A percentile compares a stretch with the other conserved stretches of the same genome.
These are phyloP conservation scores for Dictyostelium capitatum DNA, from an alignment of 78 protist genomes.

Conservation along the genomic window DNA sequence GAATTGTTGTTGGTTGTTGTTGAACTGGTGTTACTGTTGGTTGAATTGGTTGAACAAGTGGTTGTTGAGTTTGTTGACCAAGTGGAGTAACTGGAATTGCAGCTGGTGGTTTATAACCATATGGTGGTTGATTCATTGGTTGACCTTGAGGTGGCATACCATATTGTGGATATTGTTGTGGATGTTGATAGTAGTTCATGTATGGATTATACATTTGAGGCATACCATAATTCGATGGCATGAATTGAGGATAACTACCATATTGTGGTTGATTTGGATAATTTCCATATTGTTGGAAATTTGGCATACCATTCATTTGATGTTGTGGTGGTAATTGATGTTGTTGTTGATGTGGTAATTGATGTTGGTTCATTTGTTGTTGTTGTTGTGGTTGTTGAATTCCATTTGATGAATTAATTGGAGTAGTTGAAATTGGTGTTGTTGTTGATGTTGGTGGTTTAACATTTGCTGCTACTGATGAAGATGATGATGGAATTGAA, in stretches of 20 bases:
- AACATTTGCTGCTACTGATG: background rate
- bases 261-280: constrained; percentile 16
- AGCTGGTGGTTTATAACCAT: constrained; percentile 37
- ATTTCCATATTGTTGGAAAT: constrained; percentile 28
- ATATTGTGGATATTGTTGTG: background rate
- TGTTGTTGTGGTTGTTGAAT: constrained; percentile 6
- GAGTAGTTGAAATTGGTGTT: background rate
- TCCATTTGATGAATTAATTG: background rate
- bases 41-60: constrained; percentile 9
- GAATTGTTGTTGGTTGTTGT: background rate
- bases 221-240: constrained; percentile 1
- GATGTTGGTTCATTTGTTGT: constrained; percentile 1
- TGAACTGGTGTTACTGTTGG: background rate
- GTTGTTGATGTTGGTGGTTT: background rate
- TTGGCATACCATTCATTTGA: background rate
- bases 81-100: constrained; percentile 39
- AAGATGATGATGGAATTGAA: background rate
- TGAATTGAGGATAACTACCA: background rate
- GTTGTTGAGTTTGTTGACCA: constrained; percentile 5
- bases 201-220: constrained; percentile 72
- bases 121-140: constrained; percentile 23
- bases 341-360: constrained; percentile 3
- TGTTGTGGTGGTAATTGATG: constrained; percentile 2
- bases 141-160: constrained; percentile 41
- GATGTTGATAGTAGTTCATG: constrained; percentile 16